phyloP scores from a whole-genome alignment of 768 basidiomycete genomes.

The Collybia sordida region DNA sequence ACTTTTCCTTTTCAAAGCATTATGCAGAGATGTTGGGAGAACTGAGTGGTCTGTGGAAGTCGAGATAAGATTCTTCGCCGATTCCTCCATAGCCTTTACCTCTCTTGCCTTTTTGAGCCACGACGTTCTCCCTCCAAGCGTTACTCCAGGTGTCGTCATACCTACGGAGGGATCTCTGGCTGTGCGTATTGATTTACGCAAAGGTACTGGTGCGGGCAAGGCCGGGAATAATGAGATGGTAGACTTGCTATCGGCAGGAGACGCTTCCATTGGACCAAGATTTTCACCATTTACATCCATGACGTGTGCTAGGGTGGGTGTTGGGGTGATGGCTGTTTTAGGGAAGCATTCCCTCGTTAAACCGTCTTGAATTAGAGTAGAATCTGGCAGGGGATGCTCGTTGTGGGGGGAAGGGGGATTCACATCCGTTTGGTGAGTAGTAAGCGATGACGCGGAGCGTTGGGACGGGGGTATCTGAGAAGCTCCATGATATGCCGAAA shows the following conservation, averaged over 20 bases:
- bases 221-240: slow-evolving; percentile 50
- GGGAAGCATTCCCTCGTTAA: slow-evolving; percentile 5
- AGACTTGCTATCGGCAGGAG: slow-evolving; percentile 33
- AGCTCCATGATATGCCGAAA: slow-evolving; percentile 3
- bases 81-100: slow-evolving; percentile 65
- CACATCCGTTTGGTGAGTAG: not conserved
- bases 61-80: slow-evolving; percentile 31
- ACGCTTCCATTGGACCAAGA: slow-evolving; percentile 16
- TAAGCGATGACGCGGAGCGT: not conserved
- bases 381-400: slow-evolving; percentile 10
- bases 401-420: slow-evolving; percentile 5
- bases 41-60: slow-evolving; percentile 10
- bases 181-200: slow-evolving; percentile 65
- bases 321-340: slow-evolving; percentile 2
- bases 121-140: slow-evolving; percentile 60
- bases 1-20: slow-evolving; percentile 65
- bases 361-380: slow-evolving; percentile 1
- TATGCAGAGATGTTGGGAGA: slow-evolving; percentile 3
- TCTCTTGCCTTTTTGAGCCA: slow-evolving; percentile 81
- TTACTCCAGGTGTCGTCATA: slow-evolving; percentile 28
- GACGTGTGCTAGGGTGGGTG: slow-evolving; percentile 14
- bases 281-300: slow-evolving; percentile 32
- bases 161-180: slow-evolving; percentile 43
- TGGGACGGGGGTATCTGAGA: not conserved
- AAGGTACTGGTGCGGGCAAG: slow-evolving; percentile 67